These are phyloP conservation scores for Clarireedia paspali DNA, from an alignment of 2,329 filamentous ascomycete genomes.

Conservation along the genomic window DNA sequence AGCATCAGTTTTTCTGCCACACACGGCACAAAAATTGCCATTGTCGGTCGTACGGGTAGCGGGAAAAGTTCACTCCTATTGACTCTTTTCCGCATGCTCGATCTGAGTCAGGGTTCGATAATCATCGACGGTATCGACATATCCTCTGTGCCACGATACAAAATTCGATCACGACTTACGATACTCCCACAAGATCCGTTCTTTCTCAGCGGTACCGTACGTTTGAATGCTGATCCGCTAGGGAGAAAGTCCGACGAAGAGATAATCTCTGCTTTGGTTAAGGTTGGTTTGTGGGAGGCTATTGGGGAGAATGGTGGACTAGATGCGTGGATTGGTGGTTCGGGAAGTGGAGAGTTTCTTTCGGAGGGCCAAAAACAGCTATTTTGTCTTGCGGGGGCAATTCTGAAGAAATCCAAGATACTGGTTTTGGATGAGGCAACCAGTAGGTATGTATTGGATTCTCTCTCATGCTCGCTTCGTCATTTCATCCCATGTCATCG, in stretches of 20 bases:
- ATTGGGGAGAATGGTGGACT: constrained; percentile 12
- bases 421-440: constrained; percentile 37
- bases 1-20: constrained; percentile 26
- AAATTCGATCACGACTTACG: not conserved
- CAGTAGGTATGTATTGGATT: constrained; percentile 31
- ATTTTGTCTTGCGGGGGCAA: constrained; percentile 40
- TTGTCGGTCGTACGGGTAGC: constrained; percentile 18
- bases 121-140: not conserved
- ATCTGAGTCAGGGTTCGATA: constrained; percentile 31
- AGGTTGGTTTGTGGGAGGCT: constrained; percentile 29
- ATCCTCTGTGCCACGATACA: not conserved
- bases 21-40: constrained; percentile 25
- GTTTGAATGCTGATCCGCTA: constrained; percentile 40
- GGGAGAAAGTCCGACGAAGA: constrained; percentile 30
- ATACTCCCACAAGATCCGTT: not conserved
- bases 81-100: constrained; percentile 40
- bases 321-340: constrained; percentile 29
- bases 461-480: not conserved
- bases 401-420: constrained; percentile 33
- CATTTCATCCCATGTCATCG: not conserved
- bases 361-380: constrained; percentile 52
- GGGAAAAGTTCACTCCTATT: constrained; percentile 37
- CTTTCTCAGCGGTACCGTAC: constrained; percentile 38
- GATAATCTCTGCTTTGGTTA: constrained; percentile 36
- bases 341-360: constrained; percentile 40